phyloP scores from a whole-genome alignment of 495 filamentous ascomycete species.

The Penicillium pancosmium region DNA sequence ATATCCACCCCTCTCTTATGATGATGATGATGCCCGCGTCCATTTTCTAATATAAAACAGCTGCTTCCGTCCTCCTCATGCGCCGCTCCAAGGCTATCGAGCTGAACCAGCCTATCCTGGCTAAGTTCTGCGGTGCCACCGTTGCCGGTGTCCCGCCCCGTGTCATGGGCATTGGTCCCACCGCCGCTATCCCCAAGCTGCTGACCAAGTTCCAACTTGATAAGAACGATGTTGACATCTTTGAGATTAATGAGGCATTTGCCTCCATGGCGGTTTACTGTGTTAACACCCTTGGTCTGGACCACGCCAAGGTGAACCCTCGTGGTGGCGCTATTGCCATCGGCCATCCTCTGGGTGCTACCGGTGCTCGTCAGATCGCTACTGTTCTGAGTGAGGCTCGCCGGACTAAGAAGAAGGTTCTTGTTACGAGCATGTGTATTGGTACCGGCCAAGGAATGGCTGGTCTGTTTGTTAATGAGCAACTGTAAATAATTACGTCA shows the following conservation, averaged over 20 bases:
- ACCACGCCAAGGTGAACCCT: constrained; percentile 86
- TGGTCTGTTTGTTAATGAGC: constrained; percentile 81
- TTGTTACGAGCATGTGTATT: constrained; percentile 88
- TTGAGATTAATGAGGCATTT: constrained; percentile 97
- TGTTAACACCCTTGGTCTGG: constrained; percentile 72
- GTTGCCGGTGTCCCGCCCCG: constrained; percentile 86
- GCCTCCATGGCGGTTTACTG: constrained; percentile 98
- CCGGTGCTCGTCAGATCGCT: constrained; percentile 78
- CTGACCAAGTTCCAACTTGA: constrained; percentile 75
- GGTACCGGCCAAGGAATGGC: constrained; percentile 86
- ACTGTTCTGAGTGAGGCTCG: constrained; percentile 82
- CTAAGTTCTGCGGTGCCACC: constrained; percentile 91
- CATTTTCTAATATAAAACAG: constrained; percentile 36
- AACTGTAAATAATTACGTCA: constrained; percentile 40
- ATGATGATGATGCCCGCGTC: not conserved
- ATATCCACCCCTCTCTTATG: not conserved
- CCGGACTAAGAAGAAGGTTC: constrained; percentile 77
- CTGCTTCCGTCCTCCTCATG: constrained; percentile 91
- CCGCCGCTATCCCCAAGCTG: constrained; percentile 93
- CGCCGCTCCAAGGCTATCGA: constrained; percentile 85
- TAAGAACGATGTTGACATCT: constrained; percentile 83
- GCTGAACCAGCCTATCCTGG: constrained; percentile 88
- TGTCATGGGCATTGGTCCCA: constrained; percentile 97
- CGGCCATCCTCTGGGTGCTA: constrained; percentile 81
- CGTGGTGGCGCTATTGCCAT: constrained; percentile 80